Base-by-base conservation (phyloP, 768 basidiomycete genomes). In the Leccinum incarnatum region DNA sequence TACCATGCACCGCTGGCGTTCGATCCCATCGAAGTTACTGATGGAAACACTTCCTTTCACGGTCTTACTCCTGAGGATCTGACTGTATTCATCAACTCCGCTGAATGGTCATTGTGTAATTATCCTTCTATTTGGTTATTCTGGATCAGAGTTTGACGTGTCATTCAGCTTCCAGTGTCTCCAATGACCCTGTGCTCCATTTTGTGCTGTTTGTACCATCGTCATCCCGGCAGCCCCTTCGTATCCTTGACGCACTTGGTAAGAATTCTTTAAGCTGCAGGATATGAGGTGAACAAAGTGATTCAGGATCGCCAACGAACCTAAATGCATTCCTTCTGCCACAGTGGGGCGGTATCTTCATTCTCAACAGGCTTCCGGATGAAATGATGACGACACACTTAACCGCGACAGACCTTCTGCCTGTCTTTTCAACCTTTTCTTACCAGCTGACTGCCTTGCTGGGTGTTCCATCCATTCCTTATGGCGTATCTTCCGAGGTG, bases 51-150 rank as follows among this genome's bases (percentile, higher is more conserved):
- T 27, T 74, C 69, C 7, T 67, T 71, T 9, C 85, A 85, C 70
- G 83, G 84, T 0, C 72, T 98, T 40, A 84, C 83, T 1, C 83
- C 85, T 53, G 94, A 95, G 63, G 87, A 96, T 66, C 79, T 97
- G 58, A 94, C 90, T 14, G 87, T 95, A 0, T 99, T 99, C 68
- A 80, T 99, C 45, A 99, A 99, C 67, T 93, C 93, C 6, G 97
- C 95, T 4, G 88, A 95, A 68, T 99, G 97, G 97, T 90, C 89
- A 12, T 69, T 99, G 51, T 94, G 95, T 95, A 65, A 69, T 29
- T 64, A 55, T 57, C 40, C 65, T 65, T 79, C 64, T 34, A 30
- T 1, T 25, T 49, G 40, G 7, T 62, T 2, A 17, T 51, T 11
- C 4, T 5, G 48, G 25, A 49, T 25, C 46, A 47, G 51, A 27